Base-by-base conservation (phyloP, 2,329 filamentous ascomycete genomes). In the Fusarium falciforme region DNA sequence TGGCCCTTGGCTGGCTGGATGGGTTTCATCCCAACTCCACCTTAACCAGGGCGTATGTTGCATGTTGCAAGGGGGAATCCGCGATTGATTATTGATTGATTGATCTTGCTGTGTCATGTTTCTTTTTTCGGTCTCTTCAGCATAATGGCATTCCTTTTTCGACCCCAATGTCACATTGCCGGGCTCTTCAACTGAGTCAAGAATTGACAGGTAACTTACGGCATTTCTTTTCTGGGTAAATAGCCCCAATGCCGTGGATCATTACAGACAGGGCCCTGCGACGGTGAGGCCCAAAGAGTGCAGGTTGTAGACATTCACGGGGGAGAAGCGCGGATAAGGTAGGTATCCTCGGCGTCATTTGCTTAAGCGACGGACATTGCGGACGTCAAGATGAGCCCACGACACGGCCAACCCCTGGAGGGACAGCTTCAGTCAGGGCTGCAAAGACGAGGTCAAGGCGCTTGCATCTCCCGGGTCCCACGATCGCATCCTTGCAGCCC, bases 341-440 rank as follows among this genome's bases (percentile, higher is more conserved):
- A 62, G 47, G 42, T 47, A 47, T 9, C 33, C 27, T 63, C 61
- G 61, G 62, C 33, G 64, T 54, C 44, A 47, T 64, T 68, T 62
- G 36, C 49, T 54, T 59, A 55, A 57, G 42, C 55, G 59, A 59
- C 68, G 58, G 72, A 74, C 38, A 72, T 69, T 66, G 69, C 73
- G 73, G 71, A 75, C 73, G 73, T 67, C 44, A 63, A 73, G 61
- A 63, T 77, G 75, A 77, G 75, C 75, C 73, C 74, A 76, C 64
- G 44, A 40, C 58, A 59, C 58, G 70, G 70, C 33, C 35, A 49
- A 64, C 72, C 73, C 73, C 73, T 72, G 72, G 59, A 72, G n/a
- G 8, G 52, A 68, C 4, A 25, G 20, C n/a, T 52, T 49, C 44
- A 49, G 25, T 52, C 57, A 42, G 55, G 57, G 44, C 64, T 54